Evolutionary conservation across 257 asterid species (phyloP), one percentile per base, ranked within the genome.

Genomic region (Solanum rostratum): DNA sequence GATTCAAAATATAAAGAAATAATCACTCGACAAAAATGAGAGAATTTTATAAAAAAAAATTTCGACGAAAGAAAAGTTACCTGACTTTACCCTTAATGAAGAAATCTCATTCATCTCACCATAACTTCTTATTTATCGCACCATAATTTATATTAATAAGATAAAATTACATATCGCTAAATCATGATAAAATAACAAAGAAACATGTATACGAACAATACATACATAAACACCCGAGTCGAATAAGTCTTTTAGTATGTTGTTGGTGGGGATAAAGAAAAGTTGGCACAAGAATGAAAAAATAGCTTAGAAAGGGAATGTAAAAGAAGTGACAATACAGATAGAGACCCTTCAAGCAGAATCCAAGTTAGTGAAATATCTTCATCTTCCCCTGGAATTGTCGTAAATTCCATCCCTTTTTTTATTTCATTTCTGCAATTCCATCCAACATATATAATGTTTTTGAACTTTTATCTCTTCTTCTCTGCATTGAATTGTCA

Each of bases 291-390:
- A 80, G 78, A 86, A 52, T 85, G 84, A 89, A 79, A 74, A 6
- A 9, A 76, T 20, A 76, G 82, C 82, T 76, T 86, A 88, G 88
- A 88, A 86, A 46, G 78, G 86, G 86, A 87, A 89, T 84, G 85
- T 83, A 89, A 85, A 49, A 87, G 86, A 84, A 37, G 57, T 79
- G 84, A 82, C 68, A n/a, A 57, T 57, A 41, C 60, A 84, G 89
- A 86, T 80, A 87, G 84, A 90, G 86, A 89, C 88, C 79, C 46
- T 70, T 49, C 88, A 53, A 81, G 54, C 76, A 81, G 86, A 83
- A 71, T 27, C 93, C 83, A 16, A 89, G 45, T 87, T 84, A 20
- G 93, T 90, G 97, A 90, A 89, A 91, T 84, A 6, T 86, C 76
- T 59, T 59, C 88, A 84, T 50, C 65, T 9, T 8, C 16, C 76